These are phyloP conservation scores for Darksidea phi DNA, from an alignment of 495 filamentous ascomycete species.

Conservation along the genomic window DNA sequence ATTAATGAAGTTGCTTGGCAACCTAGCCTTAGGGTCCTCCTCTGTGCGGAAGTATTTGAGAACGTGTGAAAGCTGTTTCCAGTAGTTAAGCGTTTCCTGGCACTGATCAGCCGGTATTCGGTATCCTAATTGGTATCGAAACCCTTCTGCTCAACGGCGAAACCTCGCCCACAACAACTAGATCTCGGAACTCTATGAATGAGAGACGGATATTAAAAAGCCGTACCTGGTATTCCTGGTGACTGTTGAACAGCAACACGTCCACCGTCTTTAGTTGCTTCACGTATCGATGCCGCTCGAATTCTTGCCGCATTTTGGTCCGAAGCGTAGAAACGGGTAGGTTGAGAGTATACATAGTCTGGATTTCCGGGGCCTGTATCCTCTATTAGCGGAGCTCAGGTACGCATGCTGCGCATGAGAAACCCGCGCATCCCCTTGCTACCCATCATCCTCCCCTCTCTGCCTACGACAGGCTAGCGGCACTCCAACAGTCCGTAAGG, in stretches of 20 bases:
- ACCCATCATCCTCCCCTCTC: not conserved
- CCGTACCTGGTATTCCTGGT: conserved; percentile 80
- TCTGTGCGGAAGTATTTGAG: conserved; percentile 95
- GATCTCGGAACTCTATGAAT: too few species aligned
- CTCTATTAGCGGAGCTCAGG: not conserved
- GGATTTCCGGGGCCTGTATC: conserved; percentile 85
- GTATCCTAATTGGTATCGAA: too few species aligned
- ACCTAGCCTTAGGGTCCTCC: conserved; percentile 72
- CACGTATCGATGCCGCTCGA: conserved; percentile 92
- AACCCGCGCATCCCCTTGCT: not conserved
- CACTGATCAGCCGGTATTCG: not conserved
- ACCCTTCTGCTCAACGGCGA: not conserved
- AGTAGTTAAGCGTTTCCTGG: conserved; percentile 97
- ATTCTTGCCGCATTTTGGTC: conserved; percentile 94
- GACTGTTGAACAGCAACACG: conserved; percentile 80
- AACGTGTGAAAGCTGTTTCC: conserved; percentile 94
- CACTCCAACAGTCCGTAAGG: not conserved
- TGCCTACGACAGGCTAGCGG: not conserved
- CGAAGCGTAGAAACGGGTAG: conserved; percentile 84
- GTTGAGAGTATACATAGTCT: conserved; percentile 90
- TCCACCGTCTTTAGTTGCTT: conserved; percentile 84
- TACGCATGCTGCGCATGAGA: not conserved
- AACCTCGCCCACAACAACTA: too few species aligned
- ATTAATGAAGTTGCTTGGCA: conserved; percentile 84
- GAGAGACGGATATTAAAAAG: not conserved